Evolutionary conservation across 1,284 basidiomycete species (phyloP).

Genomic region (Chalciporus sp.): DNA sequence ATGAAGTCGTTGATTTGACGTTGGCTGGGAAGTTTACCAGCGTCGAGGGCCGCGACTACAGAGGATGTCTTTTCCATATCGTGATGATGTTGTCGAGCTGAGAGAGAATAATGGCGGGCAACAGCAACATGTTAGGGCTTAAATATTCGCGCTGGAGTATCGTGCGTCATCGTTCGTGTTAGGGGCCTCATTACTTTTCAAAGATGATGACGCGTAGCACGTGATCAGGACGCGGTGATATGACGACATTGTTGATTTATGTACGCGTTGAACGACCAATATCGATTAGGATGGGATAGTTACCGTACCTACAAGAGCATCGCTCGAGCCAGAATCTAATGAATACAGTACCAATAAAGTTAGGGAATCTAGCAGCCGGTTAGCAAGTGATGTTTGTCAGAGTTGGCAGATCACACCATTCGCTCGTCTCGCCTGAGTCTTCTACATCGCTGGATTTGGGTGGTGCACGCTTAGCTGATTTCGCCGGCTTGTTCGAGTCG

Average conservation of each 20-base stretch:
- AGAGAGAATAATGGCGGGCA: not conserved
- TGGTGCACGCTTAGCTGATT: conserved; percentile 19
- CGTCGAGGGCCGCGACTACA: conserved; percentile 61
- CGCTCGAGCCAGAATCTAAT: not conserved
- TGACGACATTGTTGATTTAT: not conserved
- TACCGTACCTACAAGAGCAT: not conserved
- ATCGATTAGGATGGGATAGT: not conserved
- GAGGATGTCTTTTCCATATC: conserved; percentile 58
- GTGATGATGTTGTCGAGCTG: conserved; percentile 23
- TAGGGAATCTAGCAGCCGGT: conserved; percentile 5
- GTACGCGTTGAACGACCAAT: not conserved
- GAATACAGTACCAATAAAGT: conserved; percentile 18
- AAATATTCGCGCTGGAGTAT: conserved; percentile 5
- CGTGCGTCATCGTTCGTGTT: not conserved
- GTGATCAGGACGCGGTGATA: conserved; percentile 2
- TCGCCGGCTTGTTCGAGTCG: conserved; percentile 27
- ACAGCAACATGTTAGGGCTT: not conserved
- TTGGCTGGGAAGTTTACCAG: conserved; percentile 65
- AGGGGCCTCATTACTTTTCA: conserved; percentile 8
- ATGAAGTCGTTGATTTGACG: conserved; percentile 52
- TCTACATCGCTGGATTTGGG: conserved; percentile 29
- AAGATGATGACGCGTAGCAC: conserved; percentile 15
- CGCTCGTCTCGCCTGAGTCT: conserved; percentile 25
- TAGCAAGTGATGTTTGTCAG: not conserved
- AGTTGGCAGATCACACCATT: conserved; percentile 12